These are phyloP conservation scores for Scedosporium apiospermum DNA, from an alignment of 2,329 filamentous ascomycete genomes.

Conservation along the genomic window DNA sequence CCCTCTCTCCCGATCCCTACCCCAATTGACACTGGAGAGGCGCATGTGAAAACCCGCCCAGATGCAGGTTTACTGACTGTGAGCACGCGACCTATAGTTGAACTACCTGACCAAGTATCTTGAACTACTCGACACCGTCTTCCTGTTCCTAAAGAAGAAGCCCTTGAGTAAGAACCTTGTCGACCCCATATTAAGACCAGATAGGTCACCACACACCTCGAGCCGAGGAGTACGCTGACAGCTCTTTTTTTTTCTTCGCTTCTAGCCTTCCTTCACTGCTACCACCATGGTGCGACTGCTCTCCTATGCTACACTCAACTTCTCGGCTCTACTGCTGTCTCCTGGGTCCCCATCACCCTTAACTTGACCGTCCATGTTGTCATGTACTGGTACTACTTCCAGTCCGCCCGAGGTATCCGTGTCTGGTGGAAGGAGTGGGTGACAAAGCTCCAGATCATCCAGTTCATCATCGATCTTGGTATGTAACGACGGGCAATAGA, in stretches of 20 bases:
- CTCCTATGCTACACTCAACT: slow-evolving; percentile 97
- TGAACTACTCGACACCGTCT: slow-evolving; percentile 89
- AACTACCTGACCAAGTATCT: slow-evolving; percentile 99
- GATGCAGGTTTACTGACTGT: no score
- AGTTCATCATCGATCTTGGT: slow-evolving; percentile 96
- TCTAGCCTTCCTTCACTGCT: slow-evolving; percentile 84
- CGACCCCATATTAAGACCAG: not conserved
- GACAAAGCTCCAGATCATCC: slow-evolving; percentile 90
- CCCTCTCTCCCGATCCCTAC: not conserved
- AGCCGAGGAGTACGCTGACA: not conserved
- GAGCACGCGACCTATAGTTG: slow-evolving; percentile 43
- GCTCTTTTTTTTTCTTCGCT: not conserved
- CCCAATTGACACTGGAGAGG: not conserved
- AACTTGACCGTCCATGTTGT: slow-evolving; percentile 93
- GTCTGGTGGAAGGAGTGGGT: slow-evolving; percentile 99
- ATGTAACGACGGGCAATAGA: slow-evolving; percentile 26
- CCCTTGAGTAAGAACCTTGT: slow-evolving; percentile 49
- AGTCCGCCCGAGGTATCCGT: slow-evolving; percentile 86
- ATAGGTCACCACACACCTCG: not conserved
- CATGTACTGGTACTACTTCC: slow-evolving; percentile 99
- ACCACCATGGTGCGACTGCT: slow-evolving; percentile 94
- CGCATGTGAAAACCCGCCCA: not conserved
- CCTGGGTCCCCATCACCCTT: slow-evolving; percentile 87
- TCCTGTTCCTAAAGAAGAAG: slow-evolving; percentile 99
- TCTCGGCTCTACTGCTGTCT: slow-evolving; percentile 83